These are phyloP conservation scores for Penicillium manginii DNA, from an alignment of 495 filamentous ascomycete genomes.

Conservation along the genomic window DNA sequence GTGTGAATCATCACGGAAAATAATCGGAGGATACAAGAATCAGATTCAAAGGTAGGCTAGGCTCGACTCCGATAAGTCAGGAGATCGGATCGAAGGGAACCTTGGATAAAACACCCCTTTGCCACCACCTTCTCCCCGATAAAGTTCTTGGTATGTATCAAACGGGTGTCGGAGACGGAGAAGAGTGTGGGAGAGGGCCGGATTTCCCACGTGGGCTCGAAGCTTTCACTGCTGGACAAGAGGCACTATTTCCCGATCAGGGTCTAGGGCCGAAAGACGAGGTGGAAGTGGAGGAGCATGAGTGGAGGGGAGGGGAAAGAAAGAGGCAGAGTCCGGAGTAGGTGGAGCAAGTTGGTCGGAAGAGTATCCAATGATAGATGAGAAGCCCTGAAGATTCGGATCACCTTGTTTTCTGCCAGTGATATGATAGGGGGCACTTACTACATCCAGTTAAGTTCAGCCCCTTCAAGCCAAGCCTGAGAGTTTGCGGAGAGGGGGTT, in stretches of 20 bases:
- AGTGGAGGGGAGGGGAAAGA: not conserved
- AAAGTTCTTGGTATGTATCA: conserved; percentile 19
- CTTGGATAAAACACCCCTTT: not conserved
- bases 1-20: conserved; percentile 5
- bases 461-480: not conserved
- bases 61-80: not conserved
- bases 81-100: conserved; percentile 6
- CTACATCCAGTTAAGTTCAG: conserved; percentile 4
- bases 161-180: conserved; percentile 10
- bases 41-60: not conserved
- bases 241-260: conserved; percentile 17
- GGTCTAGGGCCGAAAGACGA: conserved; percentile 14
- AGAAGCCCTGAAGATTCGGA: conserved; percentile 11
- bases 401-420: conserved; percentile 8
- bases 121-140: conserved; percentile 16
- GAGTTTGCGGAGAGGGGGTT: conserved; percentile 4
- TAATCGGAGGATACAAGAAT: conserved; percentile 5
- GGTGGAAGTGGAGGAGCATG: conserved; percentile 2
- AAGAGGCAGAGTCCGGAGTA: conserved; percentile 12
- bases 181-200: conserved; percentile 7
- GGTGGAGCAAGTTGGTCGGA: conserved; percentile 6
- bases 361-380: conserved; percentile 3
- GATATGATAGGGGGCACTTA: conserved; percentile 12
- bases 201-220: conserved; percentile 28
- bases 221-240: conserved; percentile 11